Conservation (phyloP, 2,329 filamentous ascomycete genomes). For the Elsinoe perseae region DNA sequence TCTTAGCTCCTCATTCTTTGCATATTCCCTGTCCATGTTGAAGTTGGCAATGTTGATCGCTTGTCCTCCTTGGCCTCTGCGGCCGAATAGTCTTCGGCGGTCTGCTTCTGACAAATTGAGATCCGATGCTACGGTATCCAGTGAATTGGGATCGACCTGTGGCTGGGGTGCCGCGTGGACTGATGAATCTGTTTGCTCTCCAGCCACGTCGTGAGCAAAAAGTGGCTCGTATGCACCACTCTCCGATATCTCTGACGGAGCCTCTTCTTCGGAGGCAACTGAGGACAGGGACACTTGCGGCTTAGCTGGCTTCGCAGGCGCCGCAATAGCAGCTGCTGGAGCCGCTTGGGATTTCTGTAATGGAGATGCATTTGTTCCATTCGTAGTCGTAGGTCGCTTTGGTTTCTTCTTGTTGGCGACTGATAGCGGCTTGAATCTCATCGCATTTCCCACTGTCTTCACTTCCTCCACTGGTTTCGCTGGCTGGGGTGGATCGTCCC, state of each 20-base stretch:
- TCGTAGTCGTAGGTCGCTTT: slow-evolving; percentile 37
- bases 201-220: slow-evolving; percentile 19
- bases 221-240: slow-evolving; percentile 33
- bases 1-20: slow-evolving; percentile 69
- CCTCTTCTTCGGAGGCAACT: slow-evolving; percentile 39
- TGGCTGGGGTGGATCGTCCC: slow-evolving; percentile 42
- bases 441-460: slow-evolving; percentile 66
- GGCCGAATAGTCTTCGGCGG: slow-evolving; percentile 77
- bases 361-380: slow-evolving; percentile 25
- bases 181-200: slow-evolving; percentile 10
- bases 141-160: slow-evolving; percentile 42
- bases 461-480: slow-evolving; percentile 43
- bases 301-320: slow-evolving; percentile 31
- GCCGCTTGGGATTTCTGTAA: slow-evolving; percentile 15
- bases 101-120: slow-evolving; percentile 72
- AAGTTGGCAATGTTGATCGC: slow-evolving; percentile 70
- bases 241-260: slow-evolving; percentile 14
- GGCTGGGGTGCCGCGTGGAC: slow-evolving; percentile 14
- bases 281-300: slow-evolving; percentile 66
- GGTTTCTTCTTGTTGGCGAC: slow-evolving; percentile 62
- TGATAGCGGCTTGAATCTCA: slow-evolving; percentile 84
- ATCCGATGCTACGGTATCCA: slow-evolving; percentile 64
- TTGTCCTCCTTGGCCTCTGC: slow-evolving; percentile 41
- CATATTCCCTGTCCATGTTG: slow-evolving; percentile 82
- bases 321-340: slow-evolving; percentile 19